Conservation (phyloP, 1,284 basidiomycete species). For the Microbotryomycetes sp. region DNA sequence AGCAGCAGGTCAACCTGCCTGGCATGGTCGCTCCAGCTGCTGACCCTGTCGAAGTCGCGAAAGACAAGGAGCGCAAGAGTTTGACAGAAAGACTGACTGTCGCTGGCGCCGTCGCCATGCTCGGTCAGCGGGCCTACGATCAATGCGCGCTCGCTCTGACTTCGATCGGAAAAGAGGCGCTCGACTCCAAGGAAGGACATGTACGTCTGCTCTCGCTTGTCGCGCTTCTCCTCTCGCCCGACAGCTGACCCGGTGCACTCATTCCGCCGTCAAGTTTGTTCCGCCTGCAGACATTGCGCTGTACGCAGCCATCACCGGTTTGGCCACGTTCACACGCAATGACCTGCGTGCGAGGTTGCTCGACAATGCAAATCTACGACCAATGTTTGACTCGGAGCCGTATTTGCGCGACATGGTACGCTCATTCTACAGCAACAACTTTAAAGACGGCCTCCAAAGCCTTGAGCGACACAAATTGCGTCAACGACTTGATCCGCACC, state of each 20-base stretch:
- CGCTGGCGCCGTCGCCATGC: slow-evolving; percentile 61
- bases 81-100: slow-evolving; percentile 70
- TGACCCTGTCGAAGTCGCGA: slow-evolving; percentile 27
- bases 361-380: slow-evolving; percentile 60
- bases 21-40: slow-evolving; percentile 32
- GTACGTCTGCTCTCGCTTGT: slow-evolving; percentile 6
- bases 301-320: slow-evolving; percentile 69
- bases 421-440: slow-evolving; percentile 71
- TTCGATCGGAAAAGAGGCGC: slow-evolving; percentile 20
- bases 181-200: slow-evolving; percentile 4
- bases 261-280: slow-evolving; percentile 50
- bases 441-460: slow-evolving; percentile 66
- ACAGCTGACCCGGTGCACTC: not conserved
- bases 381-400: slow-evolving; percentile 76
- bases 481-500: slow-evolving; percentile 66
- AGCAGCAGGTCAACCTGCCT: slow-evolving; percentile 28
- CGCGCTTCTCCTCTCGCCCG: not conserved
- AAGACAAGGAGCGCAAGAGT: slow-evolving; percentile 34
- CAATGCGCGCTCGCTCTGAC: slow-evolving; percentile 61
- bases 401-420: slow-evolving; percentile 74
- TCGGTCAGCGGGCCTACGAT: slow-evolving; percentile 64
- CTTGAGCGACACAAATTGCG: slow-evolving; percentile 64
- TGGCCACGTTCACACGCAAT: slow-evolving; percentile 63
- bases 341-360: slow-evolving; percentile 60
- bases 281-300: slow-evolving; percentile 71